phyloP scores from a whole-genome alignment of 108 stramenopile species.

The Cyclotella baltica region DNA sequence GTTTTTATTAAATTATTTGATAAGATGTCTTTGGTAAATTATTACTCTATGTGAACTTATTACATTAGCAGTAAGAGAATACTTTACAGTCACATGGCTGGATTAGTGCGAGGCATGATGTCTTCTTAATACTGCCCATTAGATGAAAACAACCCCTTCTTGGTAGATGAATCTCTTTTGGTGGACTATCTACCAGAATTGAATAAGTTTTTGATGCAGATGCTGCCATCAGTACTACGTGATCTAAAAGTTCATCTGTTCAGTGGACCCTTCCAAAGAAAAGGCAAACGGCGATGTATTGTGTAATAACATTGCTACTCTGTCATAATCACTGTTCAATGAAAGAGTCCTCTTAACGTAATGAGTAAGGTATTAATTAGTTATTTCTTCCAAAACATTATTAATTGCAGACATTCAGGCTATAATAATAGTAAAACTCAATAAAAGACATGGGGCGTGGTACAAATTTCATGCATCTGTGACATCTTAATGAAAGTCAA shows the following conservation, averaged over 20 bases:
- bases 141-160: neutral
- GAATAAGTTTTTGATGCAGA: neutral
- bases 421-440: no score
- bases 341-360: no score
- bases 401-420: no score
- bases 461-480: no score
- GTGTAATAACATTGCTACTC: conserved; percentile 2
- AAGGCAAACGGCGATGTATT: neutral
- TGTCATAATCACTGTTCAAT: conserved; percentile 17
- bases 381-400: no score
- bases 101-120: conserved; percentile 55
- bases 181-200: conserved; percentile 25
- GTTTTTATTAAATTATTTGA: no score
- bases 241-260: conserved; percentile 22
- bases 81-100: conserved; percentile 54
- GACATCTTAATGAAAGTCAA: no score
- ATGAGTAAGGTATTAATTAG: no score
- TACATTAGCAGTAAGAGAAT: no score
- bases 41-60: no score
- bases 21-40: no score
- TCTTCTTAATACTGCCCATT: conserved; percentile 38
- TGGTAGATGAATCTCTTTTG: conserved; percentile 4
- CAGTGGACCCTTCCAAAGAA: neutral
- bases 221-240: conserved; percentile 19
- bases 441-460: no score